Evolutionary conservation across 306 rosid genomes (phyloP), one percentile per base, ranked within the genome.

Genomic region (Aeschynomene evenia): DNA sequence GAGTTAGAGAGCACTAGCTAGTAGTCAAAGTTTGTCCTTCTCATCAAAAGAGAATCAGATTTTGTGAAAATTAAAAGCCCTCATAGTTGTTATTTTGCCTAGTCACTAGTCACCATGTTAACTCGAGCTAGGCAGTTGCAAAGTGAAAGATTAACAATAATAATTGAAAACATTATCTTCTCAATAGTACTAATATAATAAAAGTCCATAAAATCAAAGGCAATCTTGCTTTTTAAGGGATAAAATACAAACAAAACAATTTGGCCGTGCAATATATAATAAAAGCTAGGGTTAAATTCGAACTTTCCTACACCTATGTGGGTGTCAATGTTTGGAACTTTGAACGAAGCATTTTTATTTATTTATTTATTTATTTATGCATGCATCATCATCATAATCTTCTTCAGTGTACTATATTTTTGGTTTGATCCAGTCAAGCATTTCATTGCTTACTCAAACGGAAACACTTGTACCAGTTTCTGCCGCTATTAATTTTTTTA

Each of bases 191-290:
- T n/a, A n/a, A n/a, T n/a, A n/a, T n/a, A 60, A 16, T 5, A 66
- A 50, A 75, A 80, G 51, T 45, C 64, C 24, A 61, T 15, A 28
- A 79, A 72, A 68, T 79, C 70, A 68, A 76, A 63, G 48, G 45
- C 9, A 40, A 75, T 83, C 75, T 22, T 69, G 15, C 78, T 24
- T 75, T 31, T 39, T 52, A 39, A 55, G 31, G 42, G 11, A 48
- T 5, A 26, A n/a, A n/a, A n/a, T n/a, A n/a, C n/a, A n/a, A 59
- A 20, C 37, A 24, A 43, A 70, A 20, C 11, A 68, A 57, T 15
- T 52, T 22, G 26, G 2, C 1, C 14, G 39, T 68, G 63, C 36
- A 63, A 46, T 46, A 61, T 24, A 71, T 43, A n/a, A 14, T n/a
- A 6, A 24, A 46, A 18, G 20, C 0, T 4, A 34, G 69, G 78